A percentile compares a stretch with the other conserved stretches of the same genome.
phyloP scores from a whole-genome alignment of 129 eudicot species.

The Artemisia annua region DNA sequence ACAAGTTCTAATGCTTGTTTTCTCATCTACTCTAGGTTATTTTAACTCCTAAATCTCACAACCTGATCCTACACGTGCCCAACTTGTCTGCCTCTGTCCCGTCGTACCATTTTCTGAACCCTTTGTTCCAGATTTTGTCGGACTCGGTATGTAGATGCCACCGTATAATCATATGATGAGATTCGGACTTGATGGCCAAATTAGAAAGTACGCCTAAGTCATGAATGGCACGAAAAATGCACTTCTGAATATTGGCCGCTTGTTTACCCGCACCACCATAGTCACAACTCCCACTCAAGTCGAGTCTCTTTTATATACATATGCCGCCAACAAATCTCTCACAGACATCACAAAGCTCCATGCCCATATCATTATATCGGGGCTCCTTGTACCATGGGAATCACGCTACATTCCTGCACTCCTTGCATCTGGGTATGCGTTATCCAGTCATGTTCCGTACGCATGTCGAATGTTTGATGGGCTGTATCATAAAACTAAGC shows the following conservation, averaged over 20 bases:
- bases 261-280: constrained; percentile 36
- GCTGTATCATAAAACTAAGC: constrained; percentile 41
- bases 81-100: not conserved
- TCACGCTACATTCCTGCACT: constrained; percentile 49
- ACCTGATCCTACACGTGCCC: not conserved
- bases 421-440: constrained; percentile 51
- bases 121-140: too few species aligned
- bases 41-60: too few species aligned
- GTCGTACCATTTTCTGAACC: too few species aligned
- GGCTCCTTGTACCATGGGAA: constrained; percentile 37
- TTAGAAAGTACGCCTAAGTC: not conserved
- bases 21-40: not conserved
- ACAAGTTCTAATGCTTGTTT: constrained; percentile 1
- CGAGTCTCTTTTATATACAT: constrained; percentile 52
- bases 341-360: constrained; percentile 59
- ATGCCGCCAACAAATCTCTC: constrained; percentile 52
- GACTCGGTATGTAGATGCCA: not conserved
- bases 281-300: constrained; percentile 36
- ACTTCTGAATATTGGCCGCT: constrained; percentile 42
- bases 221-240: constrained; percentile 53
- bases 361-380: constrained; percentile 50
- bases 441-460: constrained; percentile 38
- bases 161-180: not conserved
- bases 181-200: not conserved
- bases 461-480: constrained; percentile 65